A percentile compares a stretch with the other conserved stretches of the same genome.
phyloP scores from a whole-genome alignment of 108 stramenopile species.

The Cyclotella sp. region DNA sequence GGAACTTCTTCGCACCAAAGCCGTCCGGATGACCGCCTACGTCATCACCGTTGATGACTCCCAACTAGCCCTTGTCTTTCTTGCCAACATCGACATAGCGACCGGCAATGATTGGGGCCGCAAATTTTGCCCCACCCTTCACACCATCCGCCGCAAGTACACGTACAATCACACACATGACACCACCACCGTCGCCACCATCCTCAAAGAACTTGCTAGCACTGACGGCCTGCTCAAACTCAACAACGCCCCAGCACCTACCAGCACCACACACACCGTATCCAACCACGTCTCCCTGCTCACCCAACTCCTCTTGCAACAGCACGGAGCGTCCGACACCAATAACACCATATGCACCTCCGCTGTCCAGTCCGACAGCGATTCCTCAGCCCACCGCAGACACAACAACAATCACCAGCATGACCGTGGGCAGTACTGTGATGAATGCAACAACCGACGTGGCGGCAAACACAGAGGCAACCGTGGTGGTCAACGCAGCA shows the following conservation, averaged over 20 bases:
- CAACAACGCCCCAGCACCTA: conserved; percentile 9
- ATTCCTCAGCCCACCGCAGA: background rate
- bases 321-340: conserved; percentile 1
- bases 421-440: too few species aligned
- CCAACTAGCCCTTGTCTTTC: background rate
- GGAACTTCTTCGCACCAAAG: background rate
- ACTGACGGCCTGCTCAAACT: background rate
- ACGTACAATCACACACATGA: background rate
- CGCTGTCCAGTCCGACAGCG: background rate
- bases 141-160: conserved; percentile 10
- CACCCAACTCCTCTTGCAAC: background rate
- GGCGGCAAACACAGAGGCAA: too few species aligned
- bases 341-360: background rate
- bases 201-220: background rate
- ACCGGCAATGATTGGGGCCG: background rate
- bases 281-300: background rate
- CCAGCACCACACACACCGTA: background rate
- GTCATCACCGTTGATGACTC: background rate
- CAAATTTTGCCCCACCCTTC: background rate
- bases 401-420: too few species aligned
- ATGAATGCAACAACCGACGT: too few species aligned
- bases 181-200: background rate
- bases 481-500: too few species aligned
- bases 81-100: conserved; percentile 9
- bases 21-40: background rate